These are phyloP conservation scores for Auricularia sp. DNA, from an alignment of 768 basidiomycete genomes.

Conservation along the genomic window DNA sequence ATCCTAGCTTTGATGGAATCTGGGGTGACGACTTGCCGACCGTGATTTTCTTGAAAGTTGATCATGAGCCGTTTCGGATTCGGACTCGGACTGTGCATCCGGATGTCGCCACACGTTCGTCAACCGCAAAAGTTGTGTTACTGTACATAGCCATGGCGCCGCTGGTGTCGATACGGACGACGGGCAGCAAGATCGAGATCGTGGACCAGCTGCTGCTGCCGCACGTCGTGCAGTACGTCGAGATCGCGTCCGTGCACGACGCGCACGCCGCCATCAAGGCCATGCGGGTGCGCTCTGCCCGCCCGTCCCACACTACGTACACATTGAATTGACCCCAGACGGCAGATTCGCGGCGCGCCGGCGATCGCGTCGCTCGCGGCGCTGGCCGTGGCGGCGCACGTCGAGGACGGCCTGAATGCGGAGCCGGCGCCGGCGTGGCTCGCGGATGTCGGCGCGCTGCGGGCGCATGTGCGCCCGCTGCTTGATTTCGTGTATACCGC, in stretches of 20 bases:
- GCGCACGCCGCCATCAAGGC: slow-evolving; percentile 91
- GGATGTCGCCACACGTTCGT: neutral
- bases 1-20: no score
- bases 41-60: no score
- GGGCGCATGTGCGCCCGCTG: slow-evolving; percentile 42
- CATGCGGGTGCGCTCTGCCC: slow-evolving; percentile 61
- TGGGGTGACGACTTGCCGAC: no score
- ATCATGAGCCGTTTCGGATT: no score
- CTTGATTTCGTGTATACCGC: slow-evolving; percentile 73
- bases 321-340: neutral
- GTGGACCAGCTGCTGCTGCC: slow-evolving; percentile 85
- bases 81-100: neutral
- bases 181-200: slow-evolving; percentile 60
- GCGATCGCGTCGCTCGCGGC: slow-evolving; percentile 91
- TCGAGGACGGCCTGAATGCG: slow-evolving; percentile 41
- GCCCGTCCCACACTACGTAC: neutral
- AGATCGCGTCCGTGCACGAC: slow-evolving; percentile 63
- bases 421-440: slow-evolving; percentile 45
- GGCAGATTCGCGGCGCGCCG: slow-evolving; percentile 79
- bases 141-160: slow-evolving; percentile 10
- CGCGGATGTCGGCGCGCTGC: slow-evolving; percentile 39
- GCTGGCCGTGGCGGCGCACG: slow-evolving; percentile 58
- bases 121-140: neutral
- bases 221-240: slow-evolving; percentile 53
- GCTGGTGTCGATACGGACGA: slow-evolving; percentile 32